phyloP scores from a whole-genome alignment of 164 flowering plant genomes.

The Piper longum region DNA sequence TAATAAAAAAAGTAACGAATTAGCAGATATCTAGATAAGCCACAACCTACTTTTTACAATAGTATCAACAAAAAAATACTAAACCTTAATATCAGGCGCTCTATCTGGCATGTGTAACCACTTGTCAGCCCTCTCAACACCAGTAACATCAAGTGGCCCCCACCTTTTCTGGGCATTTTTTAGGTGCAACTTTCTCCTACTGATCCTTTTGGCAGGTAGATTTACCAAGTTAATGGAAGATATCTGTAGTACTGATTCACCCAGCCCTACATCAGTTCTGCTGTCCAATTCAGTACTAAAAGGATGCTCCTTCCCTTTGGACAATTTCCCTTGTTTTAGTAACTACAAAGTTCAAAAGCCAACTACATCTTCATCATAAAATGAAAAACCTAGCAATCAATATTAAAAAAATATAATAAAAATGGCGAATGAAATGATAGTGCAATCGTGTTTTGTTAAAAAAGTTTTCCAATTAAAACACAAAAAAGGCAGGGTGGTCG shows the following conservation, averaged over 20 bases:
- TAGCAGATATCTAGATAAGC: neutral
- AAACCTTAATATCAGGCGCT: slow-evolving; percentile 28
- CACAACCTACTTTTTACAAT: too few species aligned
- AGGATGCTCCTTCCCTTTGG: slow-evolving; percentile 29
- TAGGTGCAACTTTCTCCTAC: slow-evolving; percentile 54
- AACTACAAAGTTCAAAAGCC: slow-evolving; percentile 20
- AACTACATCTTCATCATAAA: slow-evolving; percentile 16
- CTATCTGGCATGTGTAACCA: slow-evolving; percentile 16
- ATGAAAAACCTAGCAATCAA: neutral
- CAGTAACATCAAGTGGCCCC: slow-evolving; percentile 21
- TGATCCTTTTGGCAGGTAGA: slow-evolving; percentile 41
- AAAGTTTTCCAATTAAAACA: neutral
- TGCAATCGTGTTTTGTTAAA: neutral
- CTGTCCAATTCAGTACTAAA: slow-evolving; percentile 31
- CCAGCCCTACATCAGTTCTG: slow-evolving; percentile 24
- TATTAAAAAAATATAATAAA: neutral
- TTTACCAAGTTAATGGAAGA: slow-evolving; percentile 23
- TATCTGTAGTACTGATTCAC: slow-evolving; percentile 27
- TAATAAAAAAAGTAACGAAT: slow-evolving; percentile 3
- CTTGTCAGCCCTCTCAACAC: slow-evolving; percentile 17
- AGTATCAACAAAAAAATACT: too few species aligned
- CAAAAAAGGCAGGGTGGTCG: neutral
- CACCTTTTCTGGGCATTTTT: slow-evolving; percentile 19
- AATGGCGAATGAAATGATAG: neutral
- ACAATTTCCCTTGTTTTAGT: slow-evolving; percentile 25